These are phyloP conservation scores for Dichotomopilus funicola DNA, from an alignment of 2,329 filamentous ascomycete genomes.

Conservation along the genomic window DNA sequence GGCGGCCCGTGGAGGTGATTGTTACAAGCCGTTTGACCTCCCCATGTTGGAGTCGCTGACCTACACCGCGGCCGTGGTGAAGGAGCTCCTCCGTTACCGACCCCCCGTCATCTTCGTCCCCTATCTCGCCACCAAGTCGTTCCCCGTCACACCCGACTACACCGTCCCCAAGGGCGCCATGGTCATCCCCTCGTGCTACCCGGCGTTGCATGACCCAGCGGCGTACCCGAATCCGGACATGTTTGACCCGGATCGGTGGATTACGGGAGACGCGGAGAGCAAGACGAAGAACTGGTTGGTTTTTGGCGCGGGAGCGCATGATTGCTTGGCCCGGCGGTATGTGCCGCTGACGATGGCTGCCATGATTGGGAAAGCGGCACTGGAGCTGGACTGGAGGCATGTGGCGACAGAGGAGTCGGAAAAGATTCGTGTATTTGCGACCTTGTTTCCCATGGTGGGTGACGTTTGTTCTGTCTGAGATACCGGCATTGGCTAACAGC, in stretches of 20 bases:
- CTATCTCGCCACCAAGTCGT: slow-evolving; percentile 88
- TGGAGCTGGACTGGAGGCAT: slow-evolving; percentile 85
- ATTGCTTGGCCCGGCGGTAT: slow-evolving; percentile 91
- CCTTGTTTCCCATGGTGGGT: slow-evolving; percentile 90
- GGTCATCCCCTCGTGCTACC: slow-evolving; percentile 87
- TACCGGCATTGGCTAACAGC: slow-evolving; percentile 15
- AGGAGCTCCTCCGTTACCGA: slow-evolving; percentile 84
- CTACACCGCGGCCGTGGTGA: slow-evolving; percentile 87
- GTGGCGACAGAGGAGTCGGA: slow-evolving; percentile 79
- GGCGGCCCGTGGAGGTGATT: slow-evolving; percentile 47
- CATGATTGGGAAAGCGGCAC: slow-evolving; percentile 82
- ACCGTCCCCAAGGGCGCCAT: slow-evolving; percentile 91
- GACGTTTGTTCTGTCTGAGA: slow-evolving; percentile 25
- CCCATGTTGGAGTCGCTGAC: slow-evolving; percentile 82
- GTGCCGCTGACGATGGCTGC: slow-evolving; percentile 82
- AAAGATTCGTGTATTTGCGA: slow-evolving; percentile 97
- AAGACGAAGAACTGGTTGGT: slow-evolving; percentile 95
- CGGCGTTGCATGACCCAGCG: slow-evolving; percentile 84
- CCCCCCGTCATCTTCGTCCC: slow-evolving; percentile 97
- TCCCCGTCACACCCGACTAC: slow-evolving; percentile 80
- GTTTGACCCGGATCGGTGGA: slow-evolving; percentile 89
- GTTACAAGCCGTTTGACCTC: slow-evolving; percentile 59
- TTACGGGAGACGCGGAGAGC: slow-evolving; percentile 79
- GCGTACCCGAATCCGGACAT: slow-evolving; percentile 84
- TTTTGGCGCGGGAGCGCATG: slow-evolving; percentile 92